phyloP scores from a whole-genome alignment of 1,139 yeast genomes.

The Pichia sp. region DNA sequence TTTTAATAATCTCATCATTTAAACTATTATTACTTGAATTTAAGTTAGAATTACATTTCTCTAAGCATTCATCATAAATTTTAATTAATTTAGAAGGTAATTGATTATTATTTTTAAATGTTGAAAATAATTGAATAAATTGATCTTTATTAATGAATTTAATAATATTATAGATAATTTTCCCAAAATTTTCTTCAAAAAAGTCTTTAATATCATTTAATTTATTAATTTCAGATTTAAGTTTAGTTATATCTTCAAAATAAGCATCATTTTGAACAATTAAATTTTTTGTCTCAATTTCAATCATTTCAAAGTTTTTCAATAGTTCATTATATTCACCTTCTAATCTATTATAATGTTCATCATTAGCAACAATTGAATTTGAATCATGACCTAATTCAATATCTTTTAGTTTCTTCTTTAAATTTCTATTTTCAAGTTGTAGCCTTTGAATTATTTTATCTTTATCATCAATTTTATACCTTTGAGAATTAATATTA shows the following conservation, averaged over 20 bases:
- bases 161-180: too few relatives aligned
- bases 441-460: conserved; percentile 9
- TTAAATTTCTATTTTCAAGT: conserved; percentile 12
- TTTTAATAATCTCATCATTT: conserved; percentile 22
- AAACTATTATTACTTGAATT: conserved; percentile 16
- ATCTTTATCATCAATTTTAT: too few relatives aligned
- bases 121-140: conserved; percentile 3
- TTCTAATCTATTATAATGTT: conserved; percentile 9
- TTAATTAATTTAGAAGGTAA: conserved; percentile 13
- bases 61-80: conserved; percentile 8
- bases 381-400: conserved; percentile 13
- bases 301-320: conserved; percentile 7
- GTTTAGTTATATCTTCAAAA: conserved; percentile 11
- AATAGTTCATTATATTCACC: conserved; percentile 9
- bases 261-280: conserved; percentile 10
- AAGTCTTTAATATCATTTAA: conserved; percentile 4
- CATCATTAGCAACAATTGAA: conserved; percentile 11
- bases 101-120: conserved; percentile 3
- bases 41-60: conserved; percentile 2
- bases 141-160: conserved; percentile 8
- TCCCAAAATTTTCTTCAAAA: conserved; percentile 4
- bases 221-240: conserved; percentile 18
- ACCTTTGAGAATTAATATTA: not conserved
- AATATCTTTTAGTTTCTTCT: conserved; percentile 14
- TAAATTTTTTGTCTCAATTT: conserved; percentile 12